phyloP scores from a whole-genome alignment of 495 filamentous ascomycete genomes.

The Neurospora sp. region DNA sequence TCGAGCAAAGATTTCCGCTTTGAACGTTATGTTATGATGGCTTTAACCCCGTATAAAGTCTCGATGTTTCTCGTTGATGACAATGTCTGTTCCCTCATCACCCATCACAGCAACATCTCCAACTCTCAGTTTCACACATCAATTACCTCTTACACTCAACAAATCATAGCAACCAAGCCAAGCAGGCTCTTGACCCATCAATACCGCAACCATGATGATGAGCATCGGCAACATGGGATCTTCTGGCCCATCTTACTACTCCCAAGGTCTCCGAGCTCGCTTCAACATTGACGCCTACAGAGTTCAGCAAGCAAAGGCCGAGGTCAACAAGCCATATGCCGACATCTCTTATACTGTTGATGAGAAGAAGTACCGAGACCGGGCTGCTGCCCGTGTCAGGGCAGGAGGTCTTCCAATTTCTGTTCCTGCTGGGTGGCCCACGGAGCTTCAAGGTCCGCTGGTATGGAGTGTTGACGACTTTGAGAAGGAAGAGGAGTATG shows the following conservation, averaged over 20 bases:
- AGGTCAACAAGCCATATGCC: slow-evolving; percentile 1
- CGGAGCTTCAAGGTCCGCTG: slow-evolving; percentile 11
- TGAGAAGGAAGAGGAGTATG: slow-evolving; percentile 12
- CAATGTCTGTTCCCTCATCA: neutral
- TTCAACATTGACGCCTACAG: slow-evolving; percentile 15
- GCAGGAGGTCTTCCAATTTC: slow-evolving; percentile 11
- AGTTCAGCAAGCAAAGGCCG: slow-evolving; percentile 11
- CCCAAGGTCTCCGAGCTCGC: slow-evolving; percentile 15
- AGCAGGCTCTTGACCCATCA: neutral
- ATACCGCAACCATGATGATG: neutral
- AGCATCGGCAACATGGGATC: neutral
- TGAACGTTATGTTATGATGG: neutral
- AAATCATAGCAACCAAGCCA: neutral
- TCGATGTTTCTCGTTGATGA: neutral
- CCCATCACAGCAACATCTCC: neutral
- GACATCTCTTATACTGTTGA: slow-evolving; percentile 17
- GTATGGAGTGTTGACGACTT: slow-evolving; percentile 12
- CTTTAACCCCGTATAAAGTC: neutral
- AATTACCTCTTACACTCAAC: neutral
- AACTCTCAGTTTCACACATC: neutral
- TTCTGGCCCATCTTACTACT: slow-evolving; percentile 12
- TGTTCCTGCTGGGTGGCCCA: slow-evolving; percentile 14
- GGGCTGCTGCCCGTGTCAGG: slow-evolving; percentile 8
- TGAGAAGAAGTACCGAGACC: slow-evolving; percentile 13
- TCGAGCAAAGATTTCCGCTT: neutral